Evolutionary conservation across 2,329 filamentous ascomycete genomes (phyloP).

Genomic region (Phialocephala sp.): DNA sequence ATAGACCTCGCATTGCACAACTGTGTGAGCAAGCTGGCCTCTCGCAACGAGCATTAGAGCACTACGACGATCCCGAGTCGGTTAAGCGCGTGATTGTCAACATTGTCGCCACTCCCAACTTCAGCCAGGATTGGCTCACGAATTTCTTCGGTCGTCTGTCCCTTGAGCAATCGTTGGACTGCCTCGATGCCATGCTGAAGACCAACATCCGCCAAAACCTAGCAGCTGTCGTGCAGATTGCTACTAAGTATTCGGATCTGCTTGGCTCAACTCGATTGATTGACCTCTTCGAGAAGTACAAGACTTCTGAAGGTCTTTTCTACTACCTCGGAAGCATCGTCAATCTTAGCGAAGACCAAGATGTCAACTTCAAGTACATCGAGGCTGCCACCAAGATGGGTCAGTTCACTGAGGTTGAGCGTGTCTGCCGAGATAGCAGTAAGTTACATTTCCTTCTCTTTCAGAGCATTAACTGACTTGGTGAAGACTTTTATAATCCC

Average conservation of each 20-base stretch:
- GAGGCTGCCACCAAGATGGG: slow-evolving; percentile 94
- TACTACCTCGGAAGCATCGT: slow-evolving; percentile 98
- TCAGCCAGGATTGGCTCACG: slow-evolving; percentile 89
- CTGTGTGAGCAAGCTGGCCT: slow-evolving; percentile 94
- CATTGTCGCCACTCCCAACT: slow-evolving; percentile 80
- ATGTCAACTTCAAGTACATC: slow-evolving; percentile 99
- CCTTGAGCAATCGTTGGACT: slow-evolving; percentile 93
- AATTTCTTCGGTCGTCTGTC: slow-evolving; percentile 94
- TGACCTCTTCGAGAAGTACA: slow-evolving; percentile 95
- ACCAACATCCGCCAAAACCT: slow-evolving; percentile 96
- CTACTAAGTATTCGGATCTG: slow-evolving; percentile 97
- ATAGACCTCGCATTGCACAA: slow-evolving; percentile 85
- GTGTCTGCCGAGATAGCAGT: slow-evolving; percentile 95
- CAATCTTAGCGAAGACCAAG: slow-evolving; percentile 91
- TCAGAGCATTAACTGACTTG: too few species aligned
- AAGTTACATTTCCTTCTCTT: too few species aligned
- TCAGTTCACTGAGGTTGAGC: slow-evolving; percentile 94
- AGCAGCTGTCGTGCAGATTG: slow-evolving; percentile 91
- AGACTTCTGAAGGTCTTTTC: slow-evolving; percentile 94
- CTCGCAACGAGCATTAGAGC: slow-evolving; percentile 85
- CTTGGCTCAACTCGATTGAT: slow-evolving; percentile 88
- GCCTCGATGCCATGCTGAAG: slow-evolving; percentile 95
- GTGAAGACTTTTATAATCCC: slow-evolving; percentile 33
- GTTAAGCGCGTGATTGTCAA: slow-evolving; percentile 91
- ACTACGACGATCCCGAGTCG: slow-evolving; percentile 87